Base-by-base conservation (phyloP, 176 grass and related monocot genomes). In the Zoysia pacifica region DNA sequence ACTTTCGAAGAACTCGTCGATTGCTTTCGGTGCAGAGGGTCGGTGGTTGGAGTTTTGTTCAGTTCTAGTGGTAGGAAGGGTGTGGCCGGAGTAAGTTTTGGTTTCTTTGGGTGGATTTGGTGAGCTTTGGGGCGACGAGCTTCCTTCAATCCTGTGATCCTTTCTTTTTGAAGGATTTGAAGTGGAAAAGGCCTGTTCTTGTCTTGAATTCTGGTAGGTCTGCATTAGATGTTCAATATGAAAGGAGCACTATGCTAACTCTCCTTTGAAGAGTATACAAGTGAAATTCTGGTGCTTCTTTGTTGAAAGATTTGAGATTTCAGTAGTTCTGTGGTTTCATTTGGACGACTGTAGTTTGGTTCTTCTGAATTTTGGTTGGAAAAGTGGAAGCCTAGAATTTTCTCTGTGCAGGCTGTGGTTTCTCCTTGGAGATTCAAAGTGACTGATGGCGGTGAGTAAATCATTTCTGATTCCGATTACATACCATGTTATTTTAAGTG, bases 401-500 rank as follows among this genome's bases (percentile, higher is more conserved):
- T 45, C 64, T 44, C 67, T 85, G 56, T 52, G 48, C 42, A 46
- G 62, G 60, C 9, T 40, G 37, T 62, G 35, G 5, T 48, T 63
- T 38, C 1, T 5, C 37, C 18, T 63, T 2, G 0, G 46, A 13
- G 54, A 76, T 53, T 85, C 51, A 5, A 76, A 81, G 67, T 38
- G 48, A 48, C 62, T 10, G 63, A 94, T 94, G 91, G 72, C 83
- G 38, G 91, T 94, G 58, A 94, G 91, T 91, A 70, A 72, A 70
- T 45, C 16, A 13, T 86, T 48, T 81, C 59, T 54, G 18, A 62
- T 70, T 54, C 16, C 1, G 67, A 37, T 8, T 61, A 67, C 49
- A 13, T 78, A 51, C n/a, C 42, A 72, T 72, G 67, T 72, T 64
- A 58, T 18, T 6, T 58, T 60, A n/a, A 20, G 56, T 60, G 2